These are phyloP conservation scores for Geotrichum restrictum DNA, from an alignment of 1,139 yeast genomes.

Conservation along the genomic window DNA sequence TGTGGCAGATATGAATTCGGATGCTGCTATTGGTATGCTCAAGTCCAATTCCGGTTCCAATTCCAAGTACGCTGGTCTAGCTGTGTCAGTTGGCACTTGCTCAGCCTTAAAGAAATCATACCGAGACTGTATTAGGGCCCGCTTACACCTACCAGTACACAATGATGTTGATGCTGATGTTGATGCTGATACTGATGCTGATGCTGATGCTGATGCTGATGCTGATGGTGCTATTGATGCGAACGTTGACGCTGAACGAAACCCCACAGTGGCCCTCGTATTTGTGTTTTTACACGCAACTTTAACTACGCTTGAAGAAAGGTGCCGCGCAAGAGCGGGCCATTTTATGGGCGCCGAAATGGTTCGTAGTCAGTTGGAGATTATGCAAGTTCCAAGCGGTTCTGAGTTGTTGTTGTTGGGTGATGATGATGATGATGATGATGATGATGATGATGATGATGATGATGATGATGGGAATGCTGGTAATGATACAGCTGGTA, in stretches of 20 bases:
- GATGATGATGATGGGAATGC: constrained; percentile 17
- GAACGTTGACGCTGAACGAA: too few species aligned
- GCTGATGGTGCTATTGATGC: too few species aligned
- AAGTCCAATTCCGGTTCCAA: too few species aligned
- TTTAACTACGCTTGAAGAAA: constrained; percentile 53
- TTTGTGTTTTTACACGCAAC: constrained; percentile 67
- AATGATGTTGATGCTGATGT: too few species aligned
- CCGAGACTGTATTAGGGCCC: constrained; percentile 52
- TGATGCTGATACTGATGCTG: too few species aligned
- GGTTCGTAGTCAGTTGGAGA: constrained; percentile 73
- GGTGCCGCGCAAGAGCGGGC: constrained; percentile 60
- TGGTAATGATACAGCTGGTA: too few species aligned
- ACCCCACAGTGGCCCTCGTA: too few species aligned
- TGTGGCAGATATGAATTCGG: constrained; percentile 40
- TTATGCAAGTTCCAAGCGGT: constrained; percentile 63
- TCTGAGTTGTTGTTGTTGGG: constrained; percentile 33
- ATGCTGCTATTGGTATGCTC: background rate
- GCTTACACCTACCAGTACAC: too few species aligned
- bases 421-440: constrained; percentile 14
- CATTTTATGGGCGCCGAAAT: constrained; percentile 86
- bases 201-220: too few species aligned
- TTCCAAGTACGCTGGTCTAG: constrained; percentile 17
- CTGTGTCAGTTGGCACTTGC: constrained; percentile 62
- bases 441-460: constrained; percentile 9
- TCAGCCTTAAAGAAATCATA: constrained; percentile 75